Conservation (phyloP, 2,329 filamentous ascomycete genomes). For the Alternaria consortialis region DNA sequence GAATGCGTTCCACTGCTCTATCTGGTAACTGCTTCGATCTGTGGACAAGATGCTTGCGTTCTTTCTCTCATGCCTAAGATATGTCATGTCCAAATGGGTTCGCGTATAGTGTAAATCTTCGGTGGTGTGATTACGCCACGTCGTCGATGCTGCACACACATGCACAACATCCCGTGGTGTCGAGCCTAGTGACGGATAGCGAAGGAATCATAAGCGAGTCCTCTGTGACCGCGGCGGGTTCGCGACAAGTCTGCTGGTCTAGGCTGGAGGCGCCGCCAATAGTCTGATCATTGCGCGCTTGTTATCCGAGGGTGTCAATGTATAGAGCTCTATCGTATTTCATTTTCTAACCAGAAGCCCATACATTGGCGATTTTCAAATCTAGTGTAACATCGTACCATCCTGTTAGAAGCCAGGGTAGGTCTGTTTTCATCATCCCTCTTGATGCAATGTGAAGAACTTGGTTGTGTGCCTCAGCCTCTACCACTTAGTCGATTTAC, state of each 20-base stretch:
- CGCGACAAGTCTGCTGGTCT: constrained; percentile 7
- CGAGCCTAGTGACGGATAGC: constrained; percentile 7
- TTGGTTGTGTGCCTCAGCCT: neutral
- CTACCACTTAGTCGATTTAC: neutral
- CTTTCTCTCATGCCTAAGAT: neutral
- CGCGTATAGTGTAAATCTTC: neutral
- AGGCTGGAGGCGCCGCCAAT: constrained; percentile 7
- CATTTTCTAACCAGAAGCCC: neutral
- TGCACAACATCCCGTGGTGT: neutral
- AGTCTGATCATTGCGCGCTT: neutral
- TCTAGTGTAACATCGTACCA: too few relatives aligned
- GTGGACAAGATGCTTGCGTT: neutral
- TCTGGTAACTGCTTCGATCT: neutral
- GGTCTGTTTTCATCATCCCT: neutral
- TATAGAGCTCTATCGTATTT: neutral
- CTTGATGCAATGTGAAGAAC: neutral
- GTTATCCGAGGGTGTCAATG: neutral
- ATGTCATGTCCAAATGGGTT: neutral
- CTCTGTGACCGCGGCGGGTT: neutral
- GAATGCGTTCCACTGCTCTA: neutral
- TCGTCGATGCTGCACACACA: neutral
- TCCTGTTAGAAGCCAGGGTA: neutral
- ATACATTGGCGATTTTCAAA: neutral
- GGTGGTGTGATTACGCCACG: constrained; percentile 8
- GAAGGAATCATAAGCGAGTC: constrained; percentile 8